phyloP scores from a whole-genome alignment of 2,329 filamentous ascomycete species.

The Didymella lethalis region DNA sequence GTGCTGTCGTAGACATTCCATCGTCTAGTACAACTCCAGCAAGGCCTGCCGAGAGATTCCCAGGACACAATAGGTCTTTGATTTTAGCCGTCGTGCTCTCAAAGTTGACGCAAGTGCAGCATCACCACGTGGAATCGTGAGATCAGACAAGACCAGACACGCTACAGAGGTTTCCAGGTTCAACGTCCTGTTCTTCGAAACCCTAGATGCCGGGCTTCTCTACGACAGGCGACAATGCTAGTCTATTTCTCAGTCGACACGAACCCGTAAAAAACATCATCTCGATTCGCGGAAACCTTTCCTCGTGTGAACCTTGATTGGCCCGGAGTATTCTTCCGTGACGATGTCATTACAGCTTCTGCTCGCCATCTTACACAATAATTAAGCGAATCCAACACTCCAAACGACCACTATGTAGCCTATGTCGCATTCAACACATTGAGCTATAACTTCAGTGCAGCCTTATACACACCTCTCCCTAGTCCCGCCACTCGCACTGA shows the following conservation, averaged over 20 bases:
- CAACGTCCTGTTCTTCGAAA: not conserved
- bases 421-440: not conserved
- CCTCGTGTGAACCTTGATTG: not conserved
- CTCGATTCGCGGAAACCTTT: not conserved
- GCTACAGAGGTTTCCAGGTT: not conserved
- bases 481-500: not conserved
- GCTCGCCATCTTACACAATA: not conserved
- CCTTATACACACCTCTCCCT: not conserved
- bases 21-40: not conserved
- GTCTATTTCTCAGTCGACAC: not conserved
- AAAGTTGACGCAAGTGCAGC: not conserved
- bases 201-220: not conserved
- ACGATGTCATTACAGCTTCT: not conserved
- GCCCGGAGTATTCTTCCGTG: not conserved
- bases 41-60: not conserved
- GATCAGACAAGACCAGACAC: not conserved
- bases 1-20: not conserved
- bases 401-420: not conserved
- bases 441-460: not conserved
- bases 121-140: not conserved
- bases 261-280: not conserved
- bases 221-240: not conserved
- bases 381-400: not conserved
- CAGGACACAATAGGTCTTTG: not conserved
- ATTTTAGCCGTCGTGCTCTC: not conserved